A percentile compares a stretch with the other conserved stretches of the same genome.
These are phyloP conservation scores for Coniochaeta sp. DNA, from an alignment of 2,329 filamentous ascomycete species.

Conservation along the genomic window DNA sequence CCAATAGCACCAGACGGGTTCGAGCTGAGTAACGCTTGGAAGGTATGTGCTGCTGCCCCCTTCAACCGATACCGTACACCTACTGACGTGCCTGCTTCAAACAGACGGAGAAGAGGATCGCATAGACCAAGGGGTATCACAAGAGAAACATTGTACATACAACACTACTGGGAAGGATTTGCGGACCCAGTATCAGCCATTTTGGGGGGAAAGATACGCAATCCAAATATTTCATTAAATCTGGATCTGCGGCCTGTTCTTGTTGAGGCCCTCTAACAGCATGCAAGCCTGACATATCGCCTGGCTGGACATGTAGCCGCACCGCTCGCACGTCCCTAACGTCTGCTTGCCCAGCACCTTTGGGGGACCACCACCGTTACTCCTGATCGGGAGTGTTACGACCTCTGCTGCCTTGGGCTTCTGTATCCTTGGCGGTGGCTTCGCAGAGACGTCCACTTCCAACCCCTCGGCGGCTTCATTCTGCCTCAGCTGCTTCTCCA, in stretches of 20 bases:
- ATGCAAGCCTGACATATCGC: constrained; percentile 89
- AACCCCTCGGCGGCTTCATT: constrained; percentile 53
- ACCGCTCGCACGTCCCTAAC: constrained; percentile 76
- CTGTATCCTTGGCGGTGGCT: constrained; percentile 28
- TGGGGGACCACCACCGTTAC: constrained; percentile 9
- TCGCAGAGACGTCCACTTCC: constrained; percentile 58
- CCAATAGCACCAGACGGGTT: constrained; percentile 51
- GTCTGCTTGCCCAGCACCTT: constrained; percentile 52
- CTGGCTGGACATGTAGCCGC: constrained; percentile 95
- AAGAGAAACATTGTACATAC: neutral
- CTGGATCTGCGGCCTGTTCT: constrained; percentile 55
- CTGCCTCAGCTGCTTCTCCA: constrained; percentile 66
- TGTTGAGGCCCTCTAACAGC: constrained; percentile 85
- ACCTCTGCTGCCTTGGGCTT: constrained; percentile 21
- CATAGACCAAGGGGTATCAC: neutral
- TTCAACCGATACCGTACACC: too few species aligned
- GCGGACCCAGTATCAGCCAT: constrained; percentile 9
- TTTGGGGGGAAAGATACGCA: constrained; percentile 2
- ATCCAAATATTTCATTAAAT: constrained; percentile 30
- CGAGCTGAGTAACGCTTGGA: constrained; percentile 59
- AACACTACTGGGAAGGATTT: constrained; percentile 9
- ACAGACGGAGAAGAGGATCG: constrained; percentile 1
- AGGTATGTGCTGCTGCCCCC: constrained; percentile 33
- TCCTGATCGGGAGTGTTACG: constrained; percentile 16
- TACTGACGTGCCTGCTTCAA: neutral